Conservation (phyloP, 2,329 filamentous ascomycete genomes). For the Neospermospora avenae region DNA sequence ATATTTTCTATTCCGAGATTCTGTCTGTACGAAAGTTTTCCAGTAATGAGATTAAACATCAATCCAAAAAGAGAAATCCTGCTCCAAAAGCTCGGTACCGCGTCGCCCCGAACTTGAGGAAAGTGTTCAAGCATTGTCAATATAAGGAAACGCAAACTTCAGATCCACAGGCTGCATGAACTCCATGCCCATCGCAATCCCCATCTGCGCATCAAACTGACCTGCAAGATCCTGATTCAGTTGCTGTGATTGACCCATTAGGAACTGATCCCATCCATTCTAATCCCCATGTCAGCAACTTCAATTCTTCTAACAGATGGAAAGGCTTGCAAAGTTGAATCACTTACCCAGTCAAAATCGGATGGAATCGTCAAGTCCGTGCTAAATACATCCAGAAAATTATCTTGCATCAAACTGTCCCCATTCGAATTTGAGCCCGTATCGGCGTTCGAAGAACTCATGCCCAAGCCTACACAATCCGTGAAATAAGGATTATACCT, state of each 20-base stretch:
- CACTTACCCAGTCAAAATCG: slow-evolving; percentile 28
- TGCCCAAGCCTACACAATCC: slow-evolving; percentile 1
- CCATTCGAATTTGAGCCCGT: background rate
- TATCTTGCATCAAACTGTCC: slow-evolving; percentile 18
- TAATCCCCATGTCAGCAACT: slow-evolving; percentile 3
- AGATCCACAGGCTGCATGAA: background rate
- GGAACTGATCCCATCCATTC: slow-evolving; percentile 27
- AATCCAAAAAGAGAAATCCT: no score
- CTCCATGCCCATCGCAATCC: slow-evolving; percentile 8
- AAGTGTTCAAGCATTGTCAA: no score
- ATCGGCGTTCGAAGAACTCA: background rate
- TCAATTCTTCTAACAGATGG: background rate
- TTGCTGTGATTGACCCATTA: slow-evolving; percentile 6
- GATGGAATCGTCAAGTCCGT: slow-evolving; percentile 16
- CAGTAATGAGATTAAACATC: no score
- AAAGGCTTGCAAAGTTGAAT: background rate
- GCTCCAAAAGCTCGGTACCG: no score
- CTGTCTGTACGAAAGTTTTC: no score
- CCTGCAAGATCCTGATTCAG: slow-evolving; percentile 4
- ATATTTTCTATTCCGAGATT: no score
- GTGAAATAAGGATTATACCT: slow-evolving; percentile 14
- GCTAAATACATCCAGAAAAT: slow-evolving; percentile 20
- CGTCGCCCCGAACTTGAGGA: no score
- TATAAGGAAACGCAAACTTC: no score
- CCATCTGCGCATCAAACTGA: slow-evolving; percentile 4